Base-by-base conservation (phyloP, 2,329 filamentous ascomycete species). In the Diaporthe aspalathi region DNA sequence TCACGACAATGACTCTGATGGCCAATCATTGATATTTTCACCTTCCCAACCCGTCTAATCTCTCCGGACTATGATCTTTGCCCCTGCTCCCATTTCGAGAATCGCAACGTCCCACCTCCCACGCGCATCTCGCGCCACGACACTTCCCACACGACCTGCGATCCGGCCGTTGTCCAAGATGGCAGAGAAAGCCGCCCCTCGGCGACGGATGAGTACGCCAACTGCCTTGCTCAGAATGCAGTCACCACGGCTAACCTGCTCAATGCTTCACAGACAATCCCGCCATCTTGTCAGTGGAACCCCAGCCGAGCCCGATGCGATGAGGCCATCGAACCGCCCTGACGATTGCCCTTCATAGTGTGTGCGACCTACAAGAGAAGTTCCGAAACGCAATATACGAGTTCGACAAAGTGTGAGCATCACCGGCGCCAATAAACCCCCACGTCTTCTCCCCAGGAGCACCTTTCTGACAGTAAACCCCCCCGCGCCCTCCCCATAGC, bases 361-460 rank as follows among this genome's bases (percentile, higher is more conserved):
- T 98, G 79, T 98, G 95, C 84, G 95, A 98, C 79, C 87, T 98
- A 74, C 95, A 98, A 84, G 95, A 98, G 76, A 97, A 94, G 81
- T 98, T 98, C 83, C 89, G 94, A 73, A 85, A 86, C 11, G 92
- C 91, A 70, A 97, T 98, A 77, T 89, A 92, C 83, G 91, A 97
- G 79, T 98, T 95, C 79, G 89, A 93, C 74, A 94, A 93, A 80
- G 88, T 98, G 91, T 93, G 85, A 72, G 84, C 79, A 11, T 9
- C 9, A 38, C 9, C 2, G 35, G 11, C 5, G 2, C 7, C 5
- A 2, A 12, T 5, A 12, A 38, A 38, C 32, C 32, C 5, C 32
- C 32, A 35, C 32, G 22, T 20, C 9, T 12, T 16, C 67, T 53
- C 16, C 62, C 72, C n/a, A n/a, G n/a, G n/a, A 60, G 29, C 22